Percentiles rank a stretch among this genome's conserved stretches.
phyloP scores from a whole-genome alignment of 305 asterid species.

The Fraxinus baroniana region DNA sequence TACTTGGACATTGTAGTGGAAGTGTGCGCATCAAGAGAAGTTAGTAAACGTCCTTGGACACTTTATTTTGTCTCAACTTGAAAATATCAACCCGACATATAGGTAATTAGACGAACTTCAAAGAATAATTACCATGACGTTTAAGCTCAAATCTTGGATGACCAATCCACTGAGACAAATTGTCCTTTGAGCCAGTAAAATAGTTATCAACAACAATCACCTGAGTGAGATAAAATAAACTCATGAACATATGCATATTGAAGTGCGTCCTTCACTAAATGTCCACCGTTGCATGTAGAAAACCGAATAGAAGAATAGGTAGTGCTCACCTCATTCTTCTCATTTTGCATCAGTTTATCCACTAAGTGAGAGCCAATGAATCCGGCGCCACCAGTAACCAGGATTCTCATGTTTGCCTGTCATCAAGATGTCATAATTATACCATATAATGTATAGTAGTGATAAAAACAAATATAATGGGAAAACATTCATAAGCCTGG shows the following conservation, averaged over 20 bases:
- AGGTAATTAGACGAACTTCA: slow-evolving; percentile 10
- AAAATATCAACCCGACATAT: slow-evolving; percentile 1
- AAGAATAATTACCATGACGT: slow-evolving; percentile 71
- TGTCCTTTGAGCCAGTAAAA: slow-evolving; percentile 95
- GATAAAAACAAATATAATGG: neutral
- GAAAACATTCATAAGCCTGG: neutral
- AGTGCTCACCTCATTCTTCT: slow-evolving; percentile 65
- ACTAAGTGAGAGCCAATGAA: slow-evolving; percentile 85
- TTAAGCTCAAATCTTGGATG: slow-evolving; percentile 97
- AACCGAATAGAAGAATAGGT: neutral
- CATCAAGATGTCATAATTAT: slow-evolving; percentile 8
- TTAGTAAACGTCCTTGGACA: slow-evolving; percentile 1
- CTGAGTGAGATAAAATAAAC: slow-evolving; percentile 31
- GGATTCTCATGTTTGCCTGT: slow-evolving; percentile 83
- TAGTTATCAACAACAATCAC: slow-evolving; percentile 90
- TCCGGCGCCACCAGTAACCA: slow-evolving; percentile 91
- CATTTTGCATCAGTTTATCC: slow-evolving; percentile 74
- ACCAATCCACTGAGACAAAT: slow-evolving; percentile 87
- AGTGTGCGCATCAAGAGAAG: slow-evolving; percentile 18
- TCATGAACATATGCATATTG: slow-evolving; percentile 1
- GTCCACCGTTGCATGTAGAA: neutral
- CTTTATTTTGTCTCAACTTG: slow-evolving; percentile 14
- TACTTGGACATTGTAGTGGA: neutral
- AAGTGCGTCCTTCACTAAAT: neutral
- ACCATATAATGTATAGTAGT: neutral